Percentiles rank a stretch among this genome's conserved stretches.
Conservation (phyloP, 2,329 filamentous ascomycete species). For the Parastagonospora nodorum region DNA sequence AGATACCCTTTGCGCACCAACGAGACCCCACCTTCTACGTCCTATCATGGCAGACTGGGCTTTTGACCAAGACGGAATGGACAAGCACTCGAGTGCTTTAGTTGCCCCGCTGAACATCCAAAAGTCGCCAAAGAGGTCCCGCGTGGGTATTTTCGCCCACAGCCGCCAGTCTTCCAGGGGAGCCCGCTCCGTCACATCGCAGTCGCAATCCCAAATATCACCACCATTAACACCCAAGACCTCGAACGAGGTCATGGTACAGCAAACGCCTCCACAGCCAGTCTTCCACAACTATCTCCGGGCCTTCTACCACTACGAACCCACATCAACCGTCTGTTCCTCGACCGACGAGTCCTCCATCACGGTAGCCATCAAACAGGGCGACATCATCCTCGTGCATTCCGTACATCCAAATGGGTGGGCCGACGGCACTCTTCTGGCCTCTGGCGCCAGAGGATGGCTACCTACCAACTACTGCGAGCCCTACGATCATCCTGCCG, state of each 20-base stretch:
- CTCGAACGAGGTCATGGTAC: slow-evolving; percentile 64
- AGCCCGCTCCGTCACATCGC: slow-evolving; percentile 35
- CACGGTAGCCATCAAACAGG: slow-evolving; percentile 84
- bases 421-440: slow-evolving; percentile 91
- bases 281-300: slow-evolving; percentile 94
- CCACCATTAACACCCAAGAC: slow-evolving; percentile 76
- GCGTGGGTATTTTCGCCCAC: slow-evolving; percentile 25
- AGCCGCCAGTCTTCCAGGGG: slow-evolving; percentile 40
- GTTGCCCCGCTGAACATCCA: slow-evolving; percentile 46
- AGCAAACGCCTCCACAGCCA: slow-evolving; percentile 57
- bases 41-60: slow-evolving; percentile 36
- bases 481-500: slow-evolving; percentile 85
- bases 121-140: slow-evolving; percentile 40
- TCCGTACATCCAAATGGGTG: slow-evolving; percentile 98
- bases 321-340: slow-evolving; percentile 75
- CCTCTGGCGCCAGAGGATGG: slow-evolving; percentile 89
- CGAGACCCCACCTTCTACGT: not conserved
- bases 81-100: slow-evolving; percentile 42
- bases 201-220: slow-evolving; percentile 65
- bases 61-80: slow-evolving; percentile 31
- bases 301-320: slow-evolving; percentile 91
- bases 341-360: slow-evolving; percentile 69
- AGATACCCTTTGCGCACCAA: not conserved
- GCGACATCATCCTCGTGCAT: slow-evolving; percentile 91
- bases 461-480: slow-evolving; percentile 98